These are phyloP conservation scores for Perilla frutescens DNA, from an alignment of 257 asterid species.

Conservation along the genomic window DNA sequence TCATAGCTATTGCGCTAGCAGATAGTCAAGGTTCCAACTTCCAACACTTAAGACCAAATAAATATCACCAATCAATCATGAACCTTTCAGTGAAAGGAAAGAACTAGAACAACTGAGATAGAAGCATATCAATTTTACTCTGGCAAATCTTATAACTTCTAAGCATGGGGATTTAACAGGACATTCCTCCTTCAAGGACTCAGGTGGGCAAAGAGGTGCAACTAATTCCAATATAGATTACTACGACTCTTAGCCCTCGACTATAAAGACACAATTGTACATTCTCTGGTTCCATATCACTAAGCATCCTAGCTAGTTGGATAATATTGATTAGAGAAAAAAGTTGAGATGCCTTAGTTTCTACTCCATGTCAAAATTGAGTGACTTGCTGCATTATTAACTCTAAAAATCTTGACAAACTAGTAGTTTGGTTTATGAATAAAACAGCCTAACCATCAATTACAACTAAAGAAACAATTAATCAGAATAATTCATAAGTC, in stretches of 20 bases:
- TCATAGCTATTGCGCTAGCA: too few species aligned
- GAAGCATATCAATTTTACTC: background rate
- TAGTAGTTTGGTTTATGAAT: background rate
- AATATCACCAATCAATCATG: background rate
- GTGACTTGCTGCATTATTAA: background rate
- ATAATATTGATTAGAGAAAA: background rate
- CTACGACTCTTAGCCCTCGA: background rate
- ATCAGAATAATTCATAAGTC: background rate
- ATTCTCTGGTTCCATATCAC: constrained; percentile 5
- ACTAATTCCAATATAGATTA: background rate
- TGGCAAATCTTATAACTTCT: background rate
- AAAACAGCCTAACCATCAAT: background rate
- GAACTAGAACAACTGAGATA: background rate
- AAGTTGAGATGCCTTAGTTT: constrained; percentile 23
- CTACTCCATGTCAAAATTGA: constrained; percentile 24
- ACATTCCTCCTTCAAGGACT: constrained; percentile 1
- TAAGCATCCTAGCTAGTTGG: background rate
- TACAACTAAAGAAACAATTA: constrained; percentile 4
- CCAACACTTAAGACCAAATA: too few species aligned
- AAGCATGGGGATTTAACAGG: background rate
- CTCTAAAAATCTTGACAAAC: constrained; percentile 4
- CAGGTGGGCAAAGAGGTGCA: constrained; percentile 11
- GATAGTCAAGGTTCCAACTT: background rate
- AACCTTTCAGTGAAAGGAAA: background rate
- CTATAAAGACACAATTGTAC: background rate